Conservation (phyloP, 768 basidiomycete genomes). For the Favolaschia claudopus region DNA sequence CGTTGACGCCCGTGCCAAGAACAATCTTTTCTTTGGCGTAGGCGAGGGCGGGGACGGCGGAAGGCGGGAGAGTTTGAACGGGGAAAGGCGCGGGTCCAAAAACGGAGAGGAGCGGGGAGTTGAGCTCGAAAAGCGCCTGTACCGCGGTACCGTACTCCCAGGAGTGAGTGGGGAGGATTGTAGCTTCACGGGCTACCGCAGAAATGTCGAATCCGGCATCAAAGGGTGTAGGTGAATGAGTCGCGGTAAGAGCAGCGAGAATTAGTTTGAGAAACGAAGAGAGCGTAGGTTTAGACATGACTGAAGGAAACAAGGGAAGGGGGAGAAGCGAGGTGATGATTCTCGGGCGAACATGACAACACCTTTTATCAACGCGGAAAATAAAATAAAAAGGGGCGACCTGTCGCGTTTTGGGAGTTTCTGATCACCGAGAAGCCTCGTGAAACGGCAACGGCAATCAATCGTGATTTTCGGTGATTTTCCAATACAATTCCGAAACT, state of each 20-base stretch:
- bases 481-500: too few species aligned
- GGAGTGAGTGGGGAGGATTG: slow-evolving; percentile 36
- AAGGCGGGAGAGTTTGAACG: slow-evolving; percentile 18
- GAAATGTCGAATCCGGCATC: slow-evolving; percentile 37
- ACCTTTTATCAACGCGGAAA: too few species aligned
- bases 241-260: slow-evolving; percentile 20
- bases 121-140: slow-evolving; percentile 38
- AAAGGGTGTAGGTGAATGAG: slow-evolving; percentile 21
- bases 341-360: too few species aligned
- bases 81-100: slow-evolving; percentile 38
- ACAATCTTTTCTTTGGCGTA: slow-evolving; percentile 31
- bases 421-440: too few species aligned
- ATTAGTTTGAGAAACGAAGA: slow-evolving; percentile 24
- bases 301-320: too few species aligned
- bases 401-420: too few species aligned
- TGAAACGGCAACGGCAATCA: too few species aligned
- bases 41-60: slow-evolving; percentile 24
- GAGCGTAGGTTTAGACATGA: too few species aligned
- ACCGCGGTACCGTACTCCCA: slow-evolving; percentile 43
- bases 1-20: slow-evolving; percentile 29
- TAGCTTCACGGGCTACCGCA: slow-evolving; percentile 29
- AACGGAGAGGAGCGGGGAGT: slow-evolving; percentile 34
- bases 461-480: too few species aligned
- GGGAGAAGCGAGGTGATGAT: too few species aligned
- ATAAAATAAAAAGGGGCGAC: too few species aligned